Evolutionary conservation across 805 yeast genomes (phyloP), one percentile per base, ranked within the genome.

Genomic region (Metschnikowia gruessii): DNA sequence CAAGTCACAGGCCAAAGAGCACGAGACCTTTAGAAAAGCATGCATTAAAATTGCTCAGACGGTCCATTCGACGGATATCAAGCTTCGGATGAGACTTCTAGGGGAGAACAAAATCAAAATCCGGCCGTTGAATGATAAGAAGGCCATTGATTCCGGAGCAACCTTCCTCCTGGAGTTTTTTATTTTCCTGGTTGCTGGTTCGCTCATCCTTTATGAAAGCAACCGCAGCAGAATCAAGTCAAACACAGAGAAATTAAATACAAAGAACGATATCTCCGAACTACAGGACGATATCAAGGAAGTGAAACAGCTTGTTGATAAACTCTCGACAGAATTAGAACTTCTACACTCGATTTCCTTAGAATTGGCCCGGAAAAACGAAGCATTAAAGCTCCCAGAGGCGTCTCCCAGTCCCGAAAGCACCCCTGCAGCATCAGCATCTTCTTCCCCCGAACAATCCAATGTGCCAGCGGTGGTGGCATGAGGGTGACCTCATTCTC

Each of bases 121-220:
- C 8, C 75, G 95, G 40, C 95, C 95, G 0, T 74, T 88, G 61
- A 87, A 87, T 61, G 95, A 87, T 54, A 79, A 81, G 11, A 83
- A 81, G 58, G 96, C 96, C 31, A 77, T 89, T 36, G 94, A 88
- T 48, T 80, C 75, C 48, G 96, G 95, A 1, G 94, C 95, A 37
- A 84, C 76, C 46, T 80, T 87, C 60, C 66, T 88, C 11, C 83
- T 92, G 37, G 96, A 88, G 61, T 62, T 82, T 28, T 84, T 88
- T 58, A 81, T 88, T 16, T 88, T 89, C 53, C 69, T 83, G 22
- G 92, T 89, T 19, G 95, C 94, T 1, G 94, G 95, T 4, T 75
- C 83, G 1, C 73, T 86, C 45, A 81, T 89, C 10, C 58, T 88
- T 11, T 87, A 76, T 60, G 96, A 89, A 61, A 77, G 87, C 22